Base-by-base conservation (phyloP, 2,329 filamentous ascomycete species). In the Hymenoscyphus fraxineus region DNA sequence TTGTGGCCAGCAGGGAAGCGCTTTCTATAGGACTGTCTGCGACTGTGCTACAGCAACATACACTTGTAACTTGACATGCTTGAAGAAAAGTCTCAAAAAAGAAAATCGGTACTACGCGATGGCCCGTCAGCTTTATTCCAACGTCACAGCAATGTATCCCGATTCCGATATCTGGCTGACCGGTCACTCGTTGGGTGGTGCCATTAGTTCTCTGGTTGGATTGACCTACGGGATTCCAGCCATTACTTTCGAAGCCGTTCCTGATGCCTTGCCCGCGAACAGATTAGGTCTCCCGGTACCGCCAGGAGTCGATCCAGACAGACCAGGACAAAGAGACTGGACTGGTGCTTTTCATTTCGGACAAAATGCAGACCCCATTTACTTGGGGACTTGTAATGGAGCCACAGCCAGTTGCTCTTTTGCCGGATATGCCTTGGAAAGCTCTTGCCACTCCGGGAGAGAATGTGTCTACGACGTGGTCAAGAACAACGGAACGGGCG, bases 401-500 rank as follows among this genome's bases (percentile, higher is more conserved):
- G 92, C 91, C 2, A 93, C 91, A 1, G 93, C 94, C 2, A 88
- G 89, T 12, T 98, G 95, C 77, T 95, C 93, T 88, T 96, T 75
- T 73, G 94, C 88, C 1, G 95, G 95, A 0, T 99, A 98, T 75
- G 93, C 95, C 1, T 85, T 99, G 82, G 93, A 99, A 77, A 90
- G 92, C 13, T 83, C 88, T n/a, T 99, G 95, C 71, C 95, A 98
- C 72, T 90, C 92, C 0, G 95, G 95, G 7, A 84, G 85, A 61
- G 89, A 95, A 75, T 98, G 95, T 73, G 86, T 90, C 0, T 99
- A 97, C 74, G 94, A 99, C 72, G 95, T 95, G 0, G 94, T 98
- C 35, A 87, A 84, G 40, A 93, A 97, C 75, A 89, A 94, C 73
- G 93, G 93, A 10, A 98, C 95, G 91, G 87, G 95, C 40, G 91